A percentile compares a stretch with the other conserved stretches of the same genome.
phyloP scores from a whole-genome alignment of 2,329 filamentous ascomycete species.

The Rhynchosporium agropyri region DNA sequence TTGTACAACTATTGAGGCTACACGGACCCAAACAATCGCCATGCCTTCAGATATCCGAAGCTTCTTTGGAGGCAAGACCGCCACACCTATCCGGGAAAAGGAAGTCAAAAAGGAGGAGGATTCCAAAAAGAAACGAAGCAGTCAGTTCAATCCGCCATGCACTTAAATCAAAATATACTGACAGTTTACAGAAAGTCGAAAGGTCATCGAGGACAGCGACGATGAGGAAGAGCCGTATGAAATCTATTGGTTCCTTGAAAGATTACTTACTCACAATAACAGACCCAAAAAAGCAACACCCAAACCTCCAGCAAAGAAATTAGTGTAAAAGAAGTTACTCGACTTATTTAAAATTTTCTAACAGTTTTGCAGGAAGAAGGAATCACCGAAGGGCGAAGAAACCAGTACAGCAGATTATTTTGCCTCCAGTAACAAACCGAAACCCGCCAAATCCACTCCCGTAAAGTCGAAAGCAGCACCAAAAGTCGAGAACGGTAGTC shows the following conservation, averaged over 20 bases:
- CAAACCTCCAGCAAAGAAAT: slow-evolving; percentile 58
- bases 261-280: slow-evolving; percentile 31
- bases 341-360: background rate
- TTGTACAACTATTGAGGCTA: background rate
- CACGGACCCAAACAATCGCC: slow-evolving; percentile 10
- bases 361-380: slow-evolving; percentile 35
- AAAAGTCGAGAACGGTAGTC: slow-evolving; percentile 30
- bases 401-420: slow-evolving; percentile 43
- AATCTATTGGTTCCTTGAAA: slow-evolving; percentile 37
- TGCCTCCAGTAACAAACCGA: slow-evolving; percentile 40
- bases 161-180: background rate
- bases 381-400: slow-evolving; percentile 41
- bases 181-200: slow-evolving; percentile 55
- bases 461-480: slow-evolving; percentile 30
- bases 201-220: slow-evolving; percentile 79
- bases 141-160: slow-evolving; percentile 25
- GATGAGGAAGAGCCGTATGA: slow-evolving; percentile 69
- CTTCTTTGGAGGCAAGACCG: slow-evolving; percentile 82
- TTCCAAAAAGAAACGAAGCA: slow-evolving; percentile 41
- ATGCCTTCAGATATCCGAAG: slow-evolving; percentile 90
- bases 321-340: slow-evolving; percentile 46
- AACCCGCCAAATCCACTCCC: slow-evolving; percentile 36
- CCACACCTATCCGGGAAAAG: slow-evolving; percentile 53
- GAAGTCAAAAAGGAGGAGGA: slow-evolving; percentile 41
- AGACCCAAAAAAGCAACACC: slow-evolving; percentile 56